Evolutionary conservation across 192 early-diverging fungal species (phyloP), one percentile per base, ranked within the genome.

Genomic region (Podila epigama): DNA sequence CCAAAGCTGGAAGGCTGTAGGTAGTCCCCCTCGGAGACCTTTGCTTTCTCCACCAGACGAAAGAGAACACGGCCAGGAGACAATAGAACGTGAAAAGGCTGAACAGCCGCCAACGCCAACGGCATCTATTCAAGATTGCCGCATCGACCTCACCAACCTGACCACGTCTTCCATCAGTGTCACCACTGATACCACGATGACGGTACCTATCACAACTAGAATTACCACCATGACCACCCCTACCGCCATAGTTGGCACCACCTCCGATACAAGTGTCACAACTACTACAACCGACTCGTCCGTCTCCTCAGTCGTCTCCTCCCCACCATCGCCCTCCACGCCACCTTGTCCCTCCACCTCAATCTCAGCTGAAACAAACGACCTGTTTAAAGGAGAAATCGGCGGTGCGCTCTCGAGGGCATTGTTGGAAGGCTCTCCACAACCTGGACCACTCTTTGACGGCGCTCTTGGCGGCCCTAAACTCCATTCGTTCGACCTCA

Each of bases 1-100:
- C 39, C 48, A 65, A 27, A 86, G 54, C 66, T 90, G 88, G 88
- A 90, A 86, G 62, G 67, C 83, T 53, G 85, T 88, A 22, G 89
- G 86, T 13, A 88, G 84, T 61, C 88, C 89, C 2, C 87, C 89
- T 8, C 80, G 86, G 35, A 66, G 85, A 54, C 78, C 82, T 10
- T 82, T 87, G 18, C 52, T 83, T 11, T 86, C 88, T 11, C 80
- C 82, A 44, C 86, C 86, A 54, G 72, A 77, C 25, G 72, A 77
- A 5, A 56, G 54, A 22, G 66, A 77, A 56, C 52, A 50, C 10
- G 34, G 58, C 52, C 60, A 37, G 0, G 60, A 16, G n/a, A n/a
- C n/a, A 6, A 36, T 57, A 9, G 55, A 57, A 22, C 63, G 50
- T 35, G 59, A 62, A 18, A 51, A 12, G 11, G 71, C 66, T 27